Percentiles rank a stretch among this genome's conserved stretches.
Evolutionary conservation across 164 flowering plant species (phyloP).

Genomic region (Stephania cephalantha): DNA sequence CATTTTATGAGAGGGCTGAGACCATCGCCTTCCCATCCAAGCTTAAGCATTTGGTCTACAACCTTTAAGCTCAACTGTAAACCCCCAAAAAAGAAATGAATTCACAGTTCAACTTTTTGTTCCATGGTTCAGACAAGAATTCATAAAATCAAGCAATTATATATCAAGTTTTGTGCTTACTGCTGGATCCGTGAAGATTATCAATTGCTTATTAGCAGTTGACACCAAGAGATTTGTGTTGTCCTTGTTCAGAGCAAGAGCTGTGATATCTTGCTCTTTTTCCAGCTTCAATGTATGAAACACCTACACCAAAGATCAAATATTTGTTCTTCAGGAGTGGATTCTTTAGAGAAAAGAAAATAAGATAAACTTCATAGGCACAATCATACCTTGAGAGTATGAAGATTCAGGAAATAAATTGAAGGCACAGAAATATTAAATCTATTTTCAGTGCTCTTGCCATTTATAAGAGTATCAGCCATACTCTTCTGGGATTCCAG

Average conservation of each 20-base stretch:
- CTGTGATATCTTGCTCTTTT: conserved; percentile 78
- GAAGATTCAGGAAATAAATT: conserved; percentile 72
- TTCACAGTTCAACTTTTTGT: neutral
- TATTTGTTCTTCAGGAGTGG: neutral
- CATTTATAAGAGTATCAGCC: conserved; percentile 22
- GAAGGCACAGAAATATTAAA: conserved; percentile 59
- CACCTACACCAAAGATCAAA: conserved; percentile 35
- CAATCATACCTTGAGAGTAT: conserved; percentile 59
- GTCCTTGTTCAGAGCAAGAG: conserved; percentile 77
- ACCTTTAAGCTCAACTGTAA: conserved; percentile 92
- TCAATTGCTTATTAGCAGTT: conserved; percentile 77
- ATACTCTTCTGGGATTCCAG: conserved; percentile 6
- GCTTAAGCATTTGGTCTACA: conserved; percentile 96
- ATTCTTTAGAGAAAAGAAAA: neutral
- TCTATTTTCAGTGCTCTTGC: conserved; percentile 21
- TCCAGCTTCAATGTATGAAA: conserved; percentile 62
- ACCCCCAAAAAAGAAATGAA: conserved; percentile 10
- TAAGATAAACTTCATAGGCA: neutral
- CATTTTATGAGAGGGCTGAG: conserved; percentile 76
- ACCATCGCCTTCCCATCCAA: conserved; percentile 98
- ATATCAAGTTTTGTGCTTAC: conserved; percentile 40
- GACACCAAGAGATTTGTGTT: conserved; percentile 91
- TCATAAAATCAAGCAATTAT: neutral
- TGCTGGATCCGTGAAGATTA: conserved; percentile 89
- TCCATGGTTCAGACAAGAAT: neutral